These are phyloP conservation scores for Entophlyctis luteolus DNA, from an alignment of 192 early-diverging fungal genomes.

Conservation along the genomic window DNA sequence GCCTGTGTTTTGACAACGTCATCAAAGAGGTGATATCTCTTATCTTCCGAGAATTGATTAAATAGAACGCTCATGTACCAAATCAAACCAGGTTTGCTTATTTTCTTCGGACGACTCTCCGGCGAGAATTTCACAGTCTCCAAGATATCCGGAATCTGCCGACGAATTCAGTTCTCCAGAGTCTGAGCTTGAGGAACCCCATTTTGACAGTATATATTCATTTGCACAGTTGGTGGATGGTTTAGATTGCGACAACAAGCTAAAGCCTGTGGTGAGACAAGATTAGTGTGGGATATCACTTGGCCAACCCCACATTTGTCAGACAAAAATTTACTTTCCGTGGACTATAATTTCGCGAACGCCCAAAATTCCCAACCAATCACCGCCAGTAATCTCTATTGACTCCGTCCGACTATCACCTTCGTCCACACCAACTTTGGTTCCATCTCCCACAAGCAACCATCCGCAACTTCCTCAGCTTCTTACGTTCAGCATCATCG, in stretches of 20 bases:
- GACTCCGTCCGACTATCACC: constrained; percentile 14
- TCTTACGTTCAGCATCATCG: constrained; percentile 66
- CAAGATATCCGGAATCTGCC: not conserved
- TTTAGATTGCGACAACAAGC: not conserved
- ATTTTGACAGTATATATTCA: not conserved
- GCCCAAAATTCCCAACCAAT: not conserved
- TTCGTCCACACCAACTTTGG: not conserved
- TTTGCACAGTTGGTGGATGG: not conserved
- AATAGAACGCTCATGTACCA: not conserved
- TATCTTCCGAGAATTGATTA: not conserved
- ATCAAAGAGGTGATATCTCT: constrained; percentile 4
- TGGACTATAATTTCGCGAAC: constrained; percentile 17
- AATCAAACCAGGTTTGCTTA: constrained; percentile 18
- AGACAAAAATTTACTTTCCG: constrained; percentile 21
- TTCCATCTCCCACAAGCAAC: constrained; percentile 31
- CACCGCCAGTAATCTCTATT: not conserved
- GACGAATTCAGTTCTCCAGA: constrained; percentile 8
- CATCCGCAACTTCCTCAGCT: constrained; percentile 47
- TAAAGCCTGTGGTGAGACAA: not conserved
- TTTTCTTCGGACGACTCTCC: constrained; percentile 23
- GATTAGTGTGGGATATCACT: no score
- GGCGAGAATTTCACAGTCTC: constrained; percentile 8
- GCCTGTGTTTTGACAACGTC: constrained; percentile 17
- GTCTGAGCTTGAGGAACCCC: constrained; percentile 10
- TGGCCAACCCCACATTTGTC: not conserved